phyloP scores from a whole-genome alignment of 1,139 yeast genomes.

The Magnusiomyces sp. region DNA sequence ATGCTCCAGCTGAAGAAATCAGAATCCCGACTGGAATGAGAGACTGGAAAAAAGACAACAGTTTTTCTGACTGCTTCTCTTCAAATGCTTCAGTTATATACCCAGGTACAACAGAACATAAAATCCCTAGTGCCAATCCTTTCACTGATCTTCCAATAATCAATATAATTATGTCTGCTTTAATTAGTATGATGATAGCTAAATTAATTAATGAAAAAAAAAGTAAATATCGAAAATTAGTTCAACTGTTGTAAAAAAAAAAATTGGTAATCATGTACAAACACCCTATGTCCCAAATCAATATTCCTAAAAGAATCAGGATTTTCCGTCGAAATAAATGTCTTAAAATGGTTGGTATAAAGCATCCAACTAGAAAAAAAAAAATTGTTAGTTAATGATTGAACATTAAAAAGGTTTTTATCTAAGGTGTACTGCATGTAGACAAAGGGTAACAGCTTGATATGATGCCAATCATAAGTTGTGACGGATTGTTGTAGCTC shows the following conservation, averaged over 20 bases:
- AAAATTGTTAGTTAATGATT: conserved; percentile 18
- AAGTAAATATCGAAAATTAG: not conserved
- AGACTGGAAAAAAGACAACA: conserved; percentile 56
- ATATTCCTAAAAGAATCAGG: conserved; percentile 1
- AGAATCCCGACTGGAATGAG: conserved; percentile 55
- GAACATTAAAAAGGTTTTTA: conserved; percentile 15
- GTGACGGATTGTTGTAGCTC: conserved; percentile 40
- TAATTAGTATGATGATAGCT: conserved; percentile 9
- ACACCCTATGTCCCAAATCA: not conserved
- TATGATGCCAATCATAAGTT: conserved; percentile 35
- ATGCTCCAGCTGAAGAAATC: conserved; percentile 21
- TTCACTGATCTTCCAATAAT: conserved; percentile 50
- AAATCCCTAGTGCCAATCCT: conserved; percentile 56
- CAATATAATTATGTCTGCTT: conserved; percentile 16
- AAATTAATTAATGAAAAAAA: not conserved
- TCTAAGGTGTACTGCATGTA: conserved; percentile 28
- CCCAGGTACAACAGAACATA: conserved; percentile 55
- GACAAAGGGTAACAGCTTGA: conserved; percentile 39
- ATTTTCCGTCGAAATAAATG: conserved; percentile 11
- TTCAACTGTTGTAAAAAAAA: conserved; percentile 2
- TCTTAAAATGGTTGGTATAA: conserved; percentile 8
- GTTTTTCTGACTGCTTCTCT: conserved; percentile 42
- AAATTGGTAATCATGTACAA: conserved; percentile 1
- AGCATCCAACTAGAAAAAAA: conserved; percentile 15
- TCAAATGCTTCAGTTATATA: conserved; percentile 56